phyloP scores from a whole-genome alignment of 306 rosid genomes.

The Morella rubra region DNA sequence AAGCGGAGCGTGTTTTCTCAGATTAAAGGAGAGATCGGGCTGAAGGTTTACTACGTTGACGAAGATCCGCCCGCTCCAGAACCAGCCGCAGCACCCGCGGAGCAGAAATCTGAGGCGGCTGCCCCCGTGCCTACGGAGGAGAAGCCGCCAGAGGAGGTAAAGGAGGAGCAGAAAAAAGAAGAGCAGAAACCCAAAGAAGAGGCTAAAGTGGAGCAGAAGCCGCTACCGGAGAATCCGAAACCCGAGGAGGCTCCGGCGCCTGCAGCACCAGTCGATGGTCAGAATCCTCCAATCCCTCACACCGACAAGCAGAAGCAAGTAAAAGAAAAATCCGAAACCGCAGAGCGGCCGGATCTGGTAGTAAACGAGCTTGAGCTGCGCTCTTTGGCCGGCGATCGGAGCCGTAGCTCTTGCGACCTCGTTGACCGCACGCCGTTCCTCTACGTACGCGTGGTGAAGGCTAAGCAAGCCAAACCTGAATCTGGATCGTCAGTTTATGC shows the following conservation, averaged over 20 bases:
- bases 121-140: constrained; percentile 21
- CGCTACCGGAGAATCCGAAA: constrained; percentile 6
- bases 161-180: constrained; percentile 31
- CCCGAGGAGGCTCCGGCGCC: constrained; percentile 26
- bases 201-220: constrained; percentile 19
- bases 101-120: constrained; percentile 23
- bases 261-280: constrained; percentile 18
- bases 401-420: constrained; percentile 57
- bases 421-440: constrained; percentile 77
- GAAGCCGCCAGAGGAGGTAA: constrained; percentile 23
- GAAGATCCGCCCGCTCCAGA: constrained; percentile 48
- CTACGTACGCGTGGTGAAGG: constrained; percentile 63
- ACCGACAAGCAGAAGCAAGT: constrained; percentile 30
- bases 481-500: constrained; percentile 32
- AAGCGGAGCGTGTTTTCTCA: constrained; percentile 88
- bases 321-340: constrained; percentile 23
- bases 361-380: constrained; percentile 54
- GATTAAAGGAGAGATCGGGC: constrained; percentile 78
- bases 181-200: constrained; percentile 30
- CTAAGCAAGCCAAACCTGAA: constrained; percentile 35
- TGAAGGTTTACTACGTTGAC: constrained; percentile 61
- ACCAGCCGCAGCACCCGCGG: constrained; percentile 4
- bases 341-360: constrained; percentile 27
- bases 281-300: constrained; percentile 44
- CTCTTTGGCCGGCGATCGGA: constrained; percentile 47